Conservation (phyloP, 495 filamentous ascomycete genomes). For the Xylaria scruposa region DNA sequence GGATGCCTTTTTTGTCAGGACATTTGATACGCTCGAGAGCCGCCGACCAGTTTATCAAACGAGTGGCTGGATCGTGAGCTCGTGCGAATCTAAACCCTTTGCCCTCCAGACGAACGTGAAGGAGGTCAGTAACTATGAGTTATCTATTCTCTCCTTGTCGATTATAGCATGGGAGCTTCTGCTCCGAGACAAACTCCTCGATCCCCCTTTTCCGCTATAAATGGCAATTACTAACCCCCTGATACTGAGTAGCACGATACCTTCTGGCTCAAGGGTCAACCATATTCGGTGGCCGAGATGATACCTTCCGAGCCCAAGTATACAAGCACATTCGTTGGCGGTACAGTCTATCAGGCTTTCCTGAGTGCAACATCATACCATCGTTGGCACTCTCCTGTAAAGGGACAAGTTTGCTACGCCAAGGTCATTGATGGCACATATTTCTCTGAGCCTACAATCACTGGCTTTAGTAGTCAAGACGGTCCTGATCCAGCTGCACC, state of each 20-base stretch:
- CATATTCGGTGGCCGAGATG: conserved; percentile 61
- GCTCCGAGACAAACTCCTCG: conserved; percentile 11
- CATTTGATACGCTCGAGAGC: conserved; percentile 46
- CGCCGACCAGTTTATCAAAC: conserved; percentile 54
- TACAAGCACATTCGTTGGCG: conserved; percentile 50
- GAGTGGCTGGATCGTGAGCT: conserved; percentile 59
- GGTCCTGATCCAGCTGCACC: conserved; percentile 39
- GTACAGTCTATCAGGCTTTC: conserved; percentile 65
- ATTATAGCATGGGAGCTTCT: conserved; percentile 15
- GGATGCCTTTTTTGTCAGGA: conserved; percentile 69
- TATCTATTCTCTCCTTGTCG: conserved; percentile 16
- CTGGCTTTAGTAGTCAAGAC: conserved; percentile 43
- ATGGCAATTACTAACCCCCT: conserved; percentile 14
- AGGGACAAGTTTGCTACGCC: conserved; percentile 54
- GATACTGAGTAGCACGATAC: conserved; percentile 14
- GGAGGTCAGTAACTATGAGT: conserved; percentile 11
- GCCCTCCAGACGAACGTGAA: conserved; percentile 41
- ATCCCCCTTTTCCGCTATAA: conserved; percentile 14
- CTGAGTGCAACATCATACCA: conserved; percentile 63
- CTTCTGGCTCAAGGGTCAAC: conserved; percentile 67
- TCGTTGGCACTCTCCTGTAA: conserved; percentile 64
- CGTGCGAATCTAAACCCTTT: conserved; percentile 62
- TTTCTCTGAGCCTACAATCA: conserved; percentile 60
- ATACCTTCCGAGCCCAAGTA: conserved; percentile 33
- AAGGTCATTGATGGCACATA: conserved; percentile 61